A percentile compares a stretch with the other conserved stretches of the same genome.
phyloP scores from a whole-genome alignment of 1,139 yeast genomes.

The Blastobotrys indianensis region DNA sequence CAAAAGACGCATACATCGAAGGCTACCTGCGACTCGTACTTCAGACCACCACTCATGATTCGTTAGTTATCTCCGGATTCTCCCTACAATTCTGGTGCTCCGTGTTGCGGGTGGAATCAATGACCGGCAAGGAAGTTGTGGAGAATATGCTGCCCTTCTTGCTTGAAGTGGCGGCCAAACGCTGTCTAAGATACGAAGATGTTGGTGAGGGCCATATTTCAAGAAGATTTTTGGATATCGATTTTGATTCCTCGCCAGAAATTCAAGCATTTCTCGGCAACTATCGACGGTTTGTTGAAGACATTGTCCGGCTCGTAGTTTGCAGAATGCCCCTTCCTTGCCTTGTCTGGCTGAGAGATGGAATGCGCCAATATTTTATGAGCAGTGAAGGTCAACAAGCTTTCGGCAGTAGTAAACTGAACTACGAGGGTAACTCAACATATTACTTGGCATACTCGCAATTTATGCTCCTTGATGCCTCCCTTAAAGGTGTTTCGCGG shows the following conservation, averaged over 20 bases:
- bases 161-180: constrained; percentile 69
- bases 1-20: constrained; percentile 49
- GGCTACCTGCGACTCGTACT: constrained; percentile 70
- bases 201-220: constrained; percentile 62
- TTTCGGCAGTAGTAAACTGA: constrained; percentile 49
- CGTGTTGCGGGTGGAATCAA: constrained; percentile 72
- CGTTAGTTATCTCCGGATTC: constrained; percentile 84
- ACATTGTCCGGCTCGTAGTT: constrained; percentile 78
- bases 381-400: constrained; percentile 65
- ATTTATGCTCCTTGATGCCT: constrained; percentile 80
- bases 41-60: constrained; percentile 75
- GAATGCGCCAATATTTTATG: constrained; percentile 62
- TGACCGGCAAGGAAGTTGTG: constrained; percentile 43
- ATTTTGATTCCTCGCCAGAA: constrained; percentile 85
- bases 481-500: constrained; percentile 88
- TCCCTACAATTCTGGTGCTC: constrained; percentile 95
- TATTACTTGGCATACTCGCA: constrained; percentile 76
- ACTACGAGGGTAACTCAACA: constrained; percentile 58
- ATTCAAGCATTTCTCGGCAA: constrained; percentile 69
- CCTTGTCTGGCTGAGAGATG: constrained; percentile 69
- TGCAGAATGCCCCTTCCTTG: constrained; percentile 84
- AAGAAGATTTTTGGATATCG: constrained; percentile 63
- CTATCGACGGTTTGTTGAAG: constrained; percentile 81
- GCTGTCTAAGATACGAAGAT: constrained; percentile 67
- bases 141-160: constrained; percentile 55